Evolutionary conservation across 2,329 filamentous ascomycete genomes (phyloP).

Genomic region (Aspergillus sp.): DNA sequence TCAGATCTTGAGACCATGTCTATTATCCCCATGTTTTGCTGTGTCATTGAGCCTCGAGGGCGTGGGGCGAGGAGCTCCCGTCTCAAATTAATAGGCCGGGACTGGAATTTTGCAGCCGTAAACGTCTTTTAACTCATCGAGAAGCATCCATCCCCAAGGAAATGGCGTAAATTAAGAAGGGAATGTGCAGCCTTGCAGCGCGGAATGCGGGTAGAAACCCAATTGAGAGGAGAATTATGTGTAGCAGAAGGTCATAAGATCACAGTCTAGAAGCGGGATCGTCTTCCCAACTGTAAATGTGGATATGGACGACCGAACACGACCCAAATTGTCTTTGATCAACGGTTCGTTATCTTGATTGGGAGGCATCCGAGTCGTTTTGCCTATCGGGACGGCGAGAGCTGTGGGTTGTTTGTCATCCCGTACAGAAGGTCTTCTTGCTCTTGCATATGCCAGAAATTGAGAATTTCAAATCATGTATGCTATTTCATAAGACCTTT

Average conservation of each 20-base stretch:
- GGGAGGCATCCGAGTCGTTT: background rate
- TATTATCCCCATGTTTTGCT: background rate
- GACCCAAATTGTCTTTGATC: conserved; percentile 3
- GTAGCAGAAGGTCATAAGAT: conserved; percentile 4
- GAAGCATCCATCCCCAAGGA: background rate
- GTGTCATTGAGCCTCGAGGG: background rate
- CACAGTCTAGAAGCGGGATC: background rate
- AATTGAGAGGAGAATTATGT: background rate
- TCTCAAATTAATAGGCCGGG: background rate
- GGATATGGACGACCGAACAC: background rate
- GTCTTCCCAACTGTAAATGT: background rate
- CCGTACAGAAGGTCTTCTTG: background rate
- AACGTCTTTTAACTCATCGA: background rate
- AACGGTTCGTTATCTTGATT: conserved; percentile 1
- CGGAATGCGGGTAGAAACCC: background rate
- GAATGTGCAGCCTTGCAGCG: conserved; percentile 5
- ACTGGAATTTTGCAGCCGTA: background rate
- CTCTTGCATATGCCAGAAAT: conserved; percentile 1
- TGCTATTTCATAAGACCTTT: background rate
- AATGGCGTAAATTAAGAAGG: conserved; percentile 1
- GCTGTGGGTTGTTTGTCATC: conserved; percentile 4
- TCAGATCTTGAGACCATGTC: background rate
- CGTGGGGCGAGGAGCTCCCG: background rate
- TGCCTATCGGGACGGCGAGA: background rate
- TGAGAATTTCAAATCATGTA: conserved; percentile 8